Evolutionary conservation across 1,284 basidiomycete species (phyloP), one percentile per base, ranked within the genome.

Genomic region (Malassezia vespertilionis): DNA sequence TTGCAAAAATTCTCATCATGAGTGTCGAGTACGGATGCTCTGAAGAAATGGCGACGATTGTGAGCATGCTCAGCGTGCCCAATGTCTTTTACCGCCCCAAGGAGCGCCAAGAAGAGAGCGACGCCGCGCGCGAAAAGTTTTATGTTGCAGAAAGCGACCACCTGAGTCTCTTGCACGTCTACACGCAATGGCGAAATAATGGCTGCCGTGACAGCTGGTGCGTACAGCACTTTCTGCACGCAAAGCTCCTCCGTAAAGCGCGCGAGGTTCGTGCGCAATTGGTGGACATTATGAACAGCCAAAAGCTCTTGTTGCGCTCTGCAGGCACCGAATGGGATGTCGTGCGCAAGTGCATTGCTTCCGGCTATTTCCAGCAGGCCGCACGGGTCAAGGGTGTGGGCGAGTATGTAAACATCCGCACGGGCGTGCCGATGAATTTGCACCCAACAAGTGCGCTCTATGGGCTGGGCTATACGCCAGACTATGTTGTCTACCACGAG

Each of bases 341-440:
- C 17, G 79, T 97, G 60, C 88, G 91, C 66, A 97, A 95, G 78
- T 89, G 89, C 18, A 96, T 99, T 62, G 83, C 88, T 35, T 86
- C 90, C 12, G 93, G 91, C 20, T 99, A 96, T 75, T 99, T 99
- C 78, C 93, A 97, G 72, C 93, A 97, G 73, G 90, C 93, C 0
- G 91, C 91, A 8, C 77, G 88, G 56, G 90, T 93, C 32, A 97
- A 96, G 75, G 91, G 91, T 68, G 93, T 97, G 53, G 93, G 91
- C 54, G 93, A 97, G 73, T 97, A 95, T 71, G 86, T 91, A 52
- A 95, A 99, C 72, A 86, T 91, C 59, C 79, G 93, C 33, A 90
- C 91, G n/a, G 93, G 89, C 27, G 73, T 79, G 30, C 58, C 59
- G 44, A 89, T 87, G 38, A 85, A 89, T 70, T 74, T 97, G 35